Evolutionary conservation across 2,329 filamentous ascomycete genomes (phyloP).

Genomic region (Hortaea werneckii): DNA sequence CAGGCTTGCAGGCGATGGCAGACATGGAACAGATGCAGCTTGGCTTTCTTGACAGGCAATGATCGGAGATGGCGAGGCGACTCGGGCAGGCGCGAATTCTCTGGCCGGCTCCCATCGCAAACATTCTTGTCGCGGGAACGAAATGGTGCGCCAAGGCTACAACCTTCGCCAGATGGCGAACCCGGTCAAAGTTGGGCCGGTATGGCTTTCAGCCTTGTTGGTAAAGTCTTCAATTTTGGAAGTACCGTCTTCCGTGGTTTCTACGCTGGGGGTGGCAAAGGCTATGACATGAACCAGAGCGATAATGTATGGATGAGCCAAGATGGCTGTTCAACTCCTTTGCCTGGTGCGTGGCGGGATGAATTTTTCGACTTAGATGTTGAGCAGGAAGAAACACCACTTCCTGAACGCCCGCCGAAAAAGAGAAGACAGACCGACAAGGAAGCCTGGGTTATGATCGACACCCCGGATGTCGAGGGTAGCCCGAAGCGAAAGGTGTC

Average conservation of each 20-base stretch:
- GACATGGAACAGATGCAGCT: slow-evolving; percentile 23
- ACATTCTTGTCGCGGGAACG: slow-evolving; percentile 22
- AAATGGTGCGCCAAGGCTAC: slow-evolving; percentile 23
- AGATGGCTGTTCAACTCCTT: slow-evolving; percentile 29
- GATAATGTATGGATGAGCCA: slow-evolving; percentile 1
- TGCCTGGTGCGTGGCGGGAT: slow-evolving; percentile 49
- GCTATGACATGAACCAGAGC: slow-evolving; percentile 38
- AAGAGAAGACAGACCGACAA: slow-evolving; percentile 41
- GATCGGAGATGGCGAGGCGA: slow-evolving; percentile 13
- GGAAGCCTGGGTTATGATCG: slow-evolving; percentile 40
- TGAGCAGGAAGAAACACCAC: slow-evolving; percentile 30
- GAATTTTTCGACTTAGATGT: too few relatives aligned
- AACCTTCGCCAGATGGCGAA: slow-evolving; percentile 6
- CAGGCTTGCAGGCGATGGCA: slow-evolving; percentile 28
- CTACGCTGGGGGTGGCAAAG: slow-evolving; percentile 69
- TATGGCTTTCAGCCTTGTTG: slow-evolving; percentile 53
- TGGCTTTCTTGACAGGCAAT: slow-evolving; percentile 11
- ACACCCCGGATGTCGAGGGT: slow-evolving; percentile 43
- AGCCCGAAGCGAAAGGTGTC: slow-evolving; percentile 28
- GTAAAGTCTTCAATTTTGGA: slow-evolving; percentile 80
- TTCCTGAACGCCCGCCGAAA: slow-evolving; percentile 14
- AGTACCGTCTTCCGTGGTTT: slow-evolving; percentile 68
- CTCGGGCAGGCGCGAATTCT: slow-evolving; percentile 3
- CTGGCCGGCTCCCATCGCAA: too few relatives aligned
- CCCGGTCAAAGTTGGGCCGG: slow-evolving; percentile 40